Evolutionary conservation across 306 rosid genomes (phyloP).

Genomic region (Fagus sylvatica): DNA sequence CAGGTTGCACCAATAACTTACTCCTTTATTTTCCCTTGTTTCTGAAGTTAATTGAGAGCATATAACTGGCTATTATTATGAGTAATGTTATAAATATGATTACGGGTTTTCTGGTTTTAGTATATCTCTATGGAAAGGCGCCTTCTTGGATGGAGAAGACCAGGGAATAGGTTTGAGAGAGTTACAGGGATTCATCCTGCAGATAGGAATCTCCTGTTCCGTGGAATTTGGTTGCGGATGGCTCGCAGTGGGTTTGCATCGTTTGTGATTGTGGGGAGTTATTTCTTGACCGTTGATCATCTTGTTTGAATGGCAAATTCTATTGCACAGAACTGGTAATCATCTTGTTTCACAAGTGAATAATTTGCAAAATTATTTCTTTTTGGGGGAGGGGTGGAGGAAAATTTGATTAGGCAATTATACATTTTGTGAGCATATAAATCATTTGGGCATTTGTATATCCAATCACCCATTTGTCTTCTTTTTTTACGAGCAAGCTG

Average conservation of each 20-base stretch:
- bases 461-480: no score
- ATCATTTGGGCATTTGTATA: no score
- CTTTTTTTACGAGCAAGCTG: no score
- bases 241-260: constrained; percentile 78
- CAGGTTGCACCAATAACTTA: neutral
- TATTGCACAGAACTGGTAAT: constrained; percentile 4
- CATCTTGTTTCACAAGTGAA: neutral
- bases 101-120: constrained; percentile 43
- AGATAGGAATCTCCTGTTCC: constrained; percentile 67
- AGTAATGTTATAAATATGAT: neutral
- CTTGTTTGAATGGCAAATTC: constrained; percentile 31
- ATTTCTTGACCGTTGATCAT: constrained; percentile 60
- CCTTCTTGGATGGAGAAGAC: constrained; percentile 66
- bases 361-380: neutral
- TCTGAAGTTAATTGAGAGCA: neutral
- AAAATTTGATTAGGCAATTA: neutral
- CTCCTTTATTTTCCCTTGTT: neutral
- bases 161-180: constrained; percentile 75
- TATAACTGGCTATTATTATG: neutral
- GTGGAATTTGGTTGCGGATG: constrained; percentile 70
- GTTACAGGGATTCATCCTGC: constrained; percentile 75
- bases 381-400: neutral
- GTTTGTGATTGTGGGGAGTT: constrained; percentile 63
- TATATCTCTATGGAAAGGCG: constrained; percentile 70
- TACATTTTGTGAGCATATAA: neutral